Evolutionary conservation across 768 basidiomycete genomes (phyloP).

Genomic region (Mycena floridula): DNA sequence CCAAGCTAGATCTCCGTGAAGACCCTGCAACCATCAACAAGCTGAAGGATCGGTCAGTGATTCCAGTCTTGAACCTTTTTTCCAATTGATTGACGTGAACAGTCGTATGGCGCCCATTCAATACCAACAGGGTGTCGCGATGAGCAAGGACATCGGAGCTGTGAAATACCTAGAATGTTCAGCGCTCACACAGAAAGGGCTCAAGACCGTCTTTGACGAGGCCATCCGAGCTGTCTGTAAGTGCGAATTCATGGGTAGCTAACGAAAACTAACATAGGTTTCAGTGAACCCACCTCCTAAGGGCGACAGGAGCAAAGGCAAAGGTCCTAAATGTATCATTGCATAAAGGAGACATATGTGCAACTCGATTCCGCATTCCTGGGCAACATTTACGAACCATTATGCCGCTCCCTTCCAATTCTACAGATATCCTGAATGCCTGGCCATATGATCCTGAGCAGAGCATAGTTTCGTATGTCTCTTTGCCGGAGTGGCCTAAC

Average conservation of each 20-base stretch:
- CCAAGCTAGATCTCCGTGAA: conserved; percentile 96
- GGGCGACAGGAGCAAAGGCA: conserved; percentile 46
- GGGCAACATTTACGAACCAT: too few species aligned
- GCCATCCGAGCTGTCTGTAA: conserved; percentile 94
- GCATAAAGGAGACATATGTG: conserved; percentile 50
- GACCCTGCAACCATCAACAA: conserved; percentile 91
- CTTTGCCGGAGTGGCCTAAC: too few species aligned
- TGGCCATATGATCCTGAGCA: too few species aligned
- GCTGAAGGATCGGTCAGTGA: conserved; percentile 76
- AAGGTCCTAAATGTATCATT: conserved; percentile 55
- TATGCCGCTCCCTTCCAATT: too few species aligned
- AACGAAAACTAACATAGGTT: not conserved
- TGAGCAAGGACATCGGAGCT: conserved; percentile 91
- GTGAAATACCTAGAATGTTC: conserved; percentile 97
- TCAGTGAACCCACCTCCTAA: conserved; percentile 73
- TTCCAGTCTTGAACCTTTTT: not conserved
- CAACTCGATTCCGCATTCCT: too few species aligned
- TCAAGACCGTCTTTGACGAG: conserved; percentile 99
- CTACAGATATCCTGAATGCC: too few species aligned
- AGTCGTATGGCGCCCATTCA: conserved; percentile 94
- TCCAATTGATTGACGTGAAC: conserved; percentile 5
- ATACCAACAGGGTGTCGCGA: conserved; percentile 84
- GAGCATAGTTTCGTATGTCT: too few species aligned
- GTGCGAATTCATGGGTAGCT: conserved; percentile 25
- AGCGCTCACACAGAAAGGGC: conserved; percentile 93